Conservation (phyloP, 2,329 filamentous ascomycete genomes). For the Colletotrichum echinochloae region DNA sequence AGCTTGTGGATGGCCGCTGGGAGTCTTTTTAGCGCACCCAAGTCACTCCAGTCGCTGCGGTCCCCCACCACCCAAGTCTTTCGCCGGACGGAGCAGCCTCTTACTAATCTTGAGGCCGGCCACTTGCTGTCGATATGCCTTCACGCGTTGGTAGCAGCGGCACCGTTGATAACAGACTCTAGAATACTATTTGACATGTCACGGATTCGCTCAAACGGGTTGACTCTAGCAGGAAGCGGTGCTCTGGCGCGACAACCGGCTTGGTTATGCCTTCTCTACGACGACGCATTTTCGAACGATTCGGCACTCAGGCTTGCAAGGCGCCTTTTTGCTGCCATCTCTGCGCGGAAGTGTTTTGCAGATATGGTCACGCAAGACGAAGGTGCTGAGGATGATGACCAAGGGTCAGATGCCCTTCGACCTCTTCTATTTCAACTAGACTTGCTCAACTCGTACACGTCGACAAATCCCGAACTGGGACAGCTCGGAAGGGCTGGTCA, state of each 20-base stretch:
- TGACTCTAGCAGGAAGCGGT: conserved; percentile 61
- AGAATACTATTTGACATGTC: conserved; percentile 69
- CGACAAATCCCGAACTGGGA: conserved; percentile 61
- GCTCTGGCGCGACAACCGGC: conserved; percentile 59
- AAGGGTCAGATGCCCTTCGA: conserved; percentile 58
- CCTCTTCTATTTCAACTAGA: conserved; percentile 66
- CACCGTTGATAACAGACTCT: conserved; percentile 62
- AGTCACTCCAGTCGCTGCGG: conserved; percentile 54
- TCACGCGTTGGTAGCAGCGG: conserved; percentile 70
- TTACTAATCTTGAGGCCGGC: conserved; percentile 64
- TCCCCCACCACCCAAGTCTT: conserved; percentile 54
- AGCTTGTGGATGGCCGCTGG: conserved; percentile 73
- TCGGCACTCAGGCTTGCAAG: conserved; percentile 69
- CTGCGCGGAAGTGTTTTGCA: conserved; percentile 63
- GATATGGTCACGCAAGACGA: conserved; percentile 55
- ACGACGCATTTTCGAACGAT: conserved; percentile 73
- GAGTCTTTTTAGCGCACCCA: conserved; percentile 68
- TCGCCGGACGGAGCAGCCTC: conserved; percentile 49
- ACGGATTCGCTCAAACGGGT: conserved; percentile 66
- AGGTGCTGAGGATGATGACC: conserved; percentile 47
- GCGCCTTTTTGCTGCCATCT: conserved; percentile 69
- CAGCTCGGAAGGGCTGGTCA: conserved; percentile 65
- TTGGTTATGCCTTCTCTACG: conserved; percentile 68
- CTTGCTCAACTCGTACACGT: conserved; percentile 59
- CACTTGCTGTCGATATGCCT: conserved; percentile 70